Evolutionary conservation across 345 rosid species (phyloP), one percentile per base, ranked within the genome.

Genomic region (Lumnitzera littorea): DNA sequence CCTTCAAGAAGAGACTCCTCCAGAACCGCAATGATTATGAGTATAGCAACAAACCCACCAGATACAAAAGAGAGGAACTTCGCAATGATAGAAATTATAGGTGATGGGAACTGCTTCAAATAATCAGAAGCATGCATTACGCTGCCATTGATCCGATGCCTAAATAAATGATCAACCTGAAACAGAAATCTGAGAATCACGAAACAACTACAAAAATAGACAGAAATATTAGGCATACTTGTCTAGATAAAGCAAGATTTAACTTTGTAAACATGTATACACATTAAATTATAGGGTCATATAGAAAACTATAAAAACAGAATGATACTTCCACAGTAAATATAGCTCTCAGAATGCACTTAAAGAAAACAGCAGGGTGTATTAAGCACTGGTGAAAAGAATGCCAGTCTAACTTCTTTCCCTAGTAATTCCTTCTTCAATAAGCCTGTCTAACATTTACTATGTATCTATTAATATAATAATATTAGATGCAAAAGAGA

Each of bases 1-100:
- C 96, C 99, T 66, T 95, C 99, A 14, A 95, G 85, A 54, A 95
- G 81, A 72, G 98, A 91, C 84, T 95, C 99, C 81, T 95, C 98
- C 49, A 91, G 82, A 76, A 95, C 85, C 43, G 96, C 99, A 76
- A 95, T 95, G 78, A 95, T 95, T 78, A 91, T 79, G 66, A 95
- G 73, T 46, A 95, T 77, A 59, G 99, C 99, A 64, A 94, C 96
- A 76, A 95, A 95, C 60, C 99, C 99, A 51, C 99, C 99, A 62
- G 88, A 86, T 48, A 95, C 96, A 71, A 95, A 95, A 9, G 98
- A 86, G 68, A 95, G 85, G 48, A 95, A 95, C 76, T 95, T 95
- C 27, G 99, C 96, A 12, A 91, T 65, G 29, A 88, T 84, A 60
- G 96, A 85, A 76, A 95, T 84, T 52, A 88, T 86, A 56, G 98